These are phyloP conservation scores for Kodamaea kaohsiungensis DNA, from an alignment of 805 yeast species.

Conservation along the genomic window DNA sequence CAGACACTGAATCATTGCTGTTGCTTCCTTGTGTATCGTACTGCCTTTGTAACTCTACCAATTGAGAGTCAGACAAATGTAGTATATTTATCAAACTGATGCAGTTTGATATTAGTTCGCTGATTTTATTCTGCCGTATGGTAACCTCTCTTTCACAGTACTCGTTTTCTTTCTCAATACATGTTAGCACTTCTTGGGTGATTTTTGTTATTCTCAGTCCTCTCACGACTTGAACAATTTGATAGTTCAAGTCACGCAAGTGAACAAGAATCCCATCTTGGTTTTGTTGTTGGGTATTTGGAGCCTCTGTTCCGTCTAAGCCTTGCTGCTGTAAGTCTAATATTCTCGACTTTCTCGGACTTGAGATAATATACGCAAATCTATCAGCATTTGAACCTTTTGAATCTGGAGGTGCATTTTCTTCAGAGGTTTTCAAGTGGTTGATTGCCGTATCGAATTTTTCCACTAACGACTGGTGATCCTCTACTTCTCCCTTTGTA, in stretches of 20 bases:
- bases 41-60: constrained; percentile 33
- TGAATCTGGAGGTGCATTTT: neutral
- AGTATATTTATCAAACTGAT: constrained; percentile 27
- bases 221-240: constrained; percentile 36
- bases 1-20: constrained; percentile 8
- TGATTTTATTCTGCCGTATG: constrained; percentile 25
- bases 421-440: constrained; percentile 13
- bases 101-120: constrained; percentile 23
- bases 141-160: constrained; percentile 26
- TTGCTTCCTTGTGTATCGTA: constrained; percentile 15
- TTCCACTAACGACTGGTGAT: constrained; percentile 29
- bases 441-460: constrained; percentile 29
- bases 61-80: constrained; percentile 34
- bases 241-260: constrained; percentile 39
- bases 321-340: constrained; percentile 6
- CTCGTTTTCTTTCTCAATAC: constrained; percentile 26
- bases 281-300: neutral
- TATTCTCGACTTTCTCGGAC: constrained; percentile 23
- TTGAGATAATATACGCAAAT: constrained; percentile 27
- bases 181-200: constrained; percentile 27
- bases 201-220: constrained; percentile 38
- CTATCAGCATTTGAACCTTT: constrained; percentile 1
- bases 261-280: constrained; percentile 15
- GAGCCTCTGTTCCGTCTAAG: neutral
- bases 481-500: constrained; percentile 29